Base-by-base conservation (phyloP, 1,284 basidiomycete genomes). In the Leucoagaricus sp. region DNA sequence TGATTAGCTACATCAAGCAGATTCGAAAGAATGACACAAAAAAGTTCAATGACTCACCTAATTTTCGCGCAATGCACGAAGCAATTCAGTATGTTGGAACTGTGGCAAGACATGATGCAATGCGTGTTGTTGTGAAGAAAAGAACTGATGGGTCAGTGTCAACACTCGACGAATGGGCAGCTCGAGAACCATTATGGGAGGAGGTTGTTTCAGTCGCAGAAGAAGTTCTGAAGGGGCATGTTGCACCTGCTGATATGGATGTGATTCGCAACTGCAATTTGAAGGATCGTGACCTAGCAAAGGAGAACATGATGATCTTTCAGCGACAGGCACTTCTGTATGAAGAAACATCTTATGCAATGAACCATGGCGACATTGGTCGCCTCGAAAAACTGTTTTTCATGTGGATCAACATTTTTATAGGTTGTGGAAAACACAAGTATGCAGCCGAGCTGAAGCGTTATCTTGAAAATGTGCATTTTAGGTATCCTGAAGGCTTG, bases 281-380 rank as follows among this genome's bases (percentile, higher is more conserved):
- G 4, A 2, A 2, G 25, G 5, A 23, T 4, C 44, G 23, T n/a
- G 44, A 46, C 12, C 17, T 4, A 28, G 23, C 28, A 13, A 26
- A 26, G 23, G 44, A 46, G 17, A 25, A 26, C 40, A 57, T 60
- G 0, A 28, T 69, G 0, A 52, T 75, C 0, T 49, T 49, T 4
- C 55, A 72, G 0, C 57, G 69, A 23, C 64, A 73, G 31, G 65
- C 69, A 21, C 57, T 75, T 0, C 61, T 74, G 0, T 72, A 75
- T 44, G 65, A 71, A 40, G 71, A 74, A 40, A 53, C 72, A 0
- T 58, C 63, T 1, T 64, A 68, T 52, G 66, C 72, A 0, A 62
- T 73, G 62, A 72, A 73, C 36, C 41, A 58, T 1, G 72, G 76
- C 0, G 74, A 76, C 47, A 72, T 78, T 55, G 72, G 73, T 0